phyloP scores from a whole-genome alignment of 768 basidiomycete species.

The Kwoniella mangroviensis region DNA sequence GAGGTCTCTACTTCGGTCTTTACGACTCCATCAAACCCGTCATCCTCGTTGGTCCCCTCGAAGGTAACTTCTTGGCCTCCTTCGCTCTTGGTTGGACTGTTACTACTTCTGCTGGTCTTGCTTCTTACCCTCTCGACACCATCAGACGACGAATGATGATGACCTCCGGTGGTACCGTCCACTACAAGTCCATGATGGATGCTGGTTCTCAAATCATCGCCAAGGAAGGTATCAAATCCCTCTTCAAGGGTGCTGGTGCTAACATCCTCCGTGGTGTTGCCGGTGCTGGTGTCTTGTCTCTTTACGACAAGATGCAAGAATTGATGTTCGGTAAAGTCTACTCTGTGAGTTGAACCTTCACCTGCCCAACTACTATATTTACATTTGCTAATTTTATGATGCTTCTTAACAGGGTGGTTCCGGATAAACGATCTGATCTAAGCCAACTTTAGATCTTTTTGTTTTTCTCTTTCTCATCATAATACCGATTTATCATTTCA shows the following conservation, averaged over 20 bases:
- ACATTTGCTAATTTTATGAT: slow-evolving; percentile 13
- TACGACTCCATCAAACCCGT: slow-evolving; percentile 74
- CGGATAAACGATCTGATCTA: slow-evolving; percentile 47
- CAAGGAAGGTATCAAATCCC: slow-evolving; percentile 92
- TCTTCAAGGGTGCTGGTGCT: slow-evolving; percentile 99
- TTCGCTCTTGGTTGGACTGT: slow-evolving; percentile 99
- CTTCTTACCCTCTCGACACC: slow-evolving; percentile 68
- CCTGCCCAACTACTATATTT: not conserved
- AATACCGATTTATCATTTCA: slow-evolving; percentile 4
- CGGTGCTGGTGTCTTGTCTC: slow-evolving; percentile 97
- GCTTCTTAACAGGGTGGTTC: slow-evolving; percentile 45
- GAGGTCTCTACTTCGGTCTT: slow-evolving; percentile 97
- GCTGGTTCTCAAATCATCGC: slow-evolving; percentile 90
- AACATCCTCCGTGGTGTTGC: slow-evolving; percentile 97
- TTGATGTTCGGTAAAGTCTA: slow-evolving; percentile 97
- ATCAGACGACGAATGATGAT: slow-evolving; percentile 99
- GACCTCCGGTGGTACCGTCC: slow-evolving; percentile 91
- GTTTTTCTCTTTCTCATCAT: slow-evolving; percentile 10
- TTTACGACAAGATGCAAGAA: slow-evolving; percentile 98
- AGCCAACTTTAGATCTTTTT: slow-evolving; percentile 20
- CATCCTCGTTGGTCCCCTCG: slow-evolving; percentile 89
- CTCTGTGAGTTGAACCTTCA: slow-evolving; percentile 76
- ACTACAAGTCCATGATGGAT: slow-evolving; percentile 99
- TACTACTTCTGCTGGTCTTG: slow-evolving; percentile 98
- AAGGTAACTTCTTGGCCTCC: slow-evolving; percentile 96